These are phyloP conservation scores for Hordeum marinum DNA, from an alignment of 176 grass and related monocot species.

Conservation along the genomic window DNA sequence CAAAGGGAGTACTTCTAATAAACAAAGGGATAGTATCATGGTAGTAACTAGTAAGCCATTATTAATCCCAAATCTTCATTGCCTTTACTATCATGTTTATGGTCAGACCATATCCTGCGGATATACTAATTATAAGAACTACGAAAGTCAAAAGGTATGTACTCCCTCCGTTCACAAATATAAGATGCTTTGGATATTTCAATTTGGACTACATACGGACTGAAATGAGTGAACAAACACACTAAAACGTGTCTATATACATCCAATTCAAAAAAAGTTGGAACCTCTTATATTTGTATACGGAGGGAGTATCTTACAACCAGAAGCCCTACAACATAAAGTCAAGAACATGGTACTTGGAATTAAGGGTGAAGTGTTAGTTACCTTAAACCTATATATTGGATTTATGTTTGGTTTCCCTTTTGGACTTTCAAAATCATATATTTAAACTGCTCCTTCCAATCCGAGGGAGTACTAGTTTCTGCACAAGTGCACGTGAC, in stretches of 20 bases:
- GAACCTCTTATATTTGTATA: too few relatives aligned
- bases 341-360: conserved; percentile 4
- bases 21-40: not conserved
- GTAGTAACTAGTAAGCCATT: not conserved
- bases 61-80: not conserved
- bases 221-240: too few relatives aligned
- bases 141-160: not conserved
- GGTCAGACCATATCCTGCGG: conserved; percentile 1
- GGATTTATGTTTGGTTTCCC: conserved; percentile 25
- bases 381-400: not conserved
- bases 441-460: not conserved
- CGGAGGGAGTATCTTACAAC: not conserved
- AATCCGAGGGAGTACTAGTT: not conserved
- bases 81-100: not conserved
- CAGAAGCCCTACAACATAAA: not conserved
- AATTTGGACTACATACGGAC: too few relatives aligned
- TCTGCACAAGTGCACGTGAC: not conserved
- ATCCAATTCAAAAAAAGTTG: not conserved
- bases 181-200: too few relatives aligned
- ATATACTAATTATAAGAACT: not conserved
- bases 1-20: conserved; percentile 10
- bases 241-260: too few relatives aligned
- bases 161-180: too few relatives aligned
- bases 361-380: not conserved
- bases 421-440: not conserved